phyloP scores from a whole-genome alignment of 257 asterid genomes.

The Fraxinus quadrangulata region DNA sequence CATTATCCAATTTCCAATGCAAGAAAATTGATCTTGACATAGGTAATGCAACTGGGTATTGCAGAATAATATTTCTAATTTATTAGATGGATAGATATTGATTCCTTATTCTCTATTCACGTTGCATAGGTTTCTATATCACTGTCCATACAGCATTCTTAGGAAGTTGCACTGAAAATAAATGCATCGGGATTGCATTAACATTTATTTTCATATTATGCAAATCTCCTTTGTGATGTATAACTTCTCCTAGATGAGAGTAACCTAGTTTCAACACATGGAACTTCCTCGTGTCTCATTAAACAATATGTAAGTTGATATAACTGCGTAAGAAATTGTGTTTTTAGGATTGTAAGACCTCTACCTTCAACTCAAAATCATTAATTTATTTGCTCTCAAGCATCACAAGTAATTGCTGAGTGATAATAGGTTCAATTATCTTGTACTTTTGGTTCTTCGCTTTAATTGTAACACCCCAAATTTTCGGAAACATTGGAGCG shows the following conservation, averaged over 20 bases:
- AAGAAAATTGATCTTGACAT: not conserved
- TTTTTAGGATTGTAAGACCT: not conserved
- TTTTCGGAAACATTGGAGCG: too few relatives aligned
- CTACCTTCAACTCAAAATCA: not conserved
- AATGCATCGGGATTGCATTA: not conserved
- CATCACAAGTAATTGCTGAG: not conserved
- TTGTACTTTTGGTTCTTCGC: constrained; percentile 23
- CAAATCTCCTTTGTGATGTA: not conserved
- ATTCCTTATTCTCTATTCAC: not conserved
- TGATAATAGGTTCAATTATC: constrained; percentile 16
- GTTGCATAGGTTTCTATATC: not conserved
- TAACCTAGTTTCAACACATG: constrained; percentile 8
- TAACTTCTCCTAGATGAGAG: not conserved
- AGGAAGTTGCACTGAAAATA: not conserved
- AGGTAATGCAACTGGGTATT: not conserved
- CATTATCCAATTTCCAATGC: not conserved
- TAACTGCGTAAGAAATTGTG: not conserved
- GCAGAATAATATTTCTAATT: constrained; percentile 2
- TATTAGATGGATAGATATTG: not conserved
- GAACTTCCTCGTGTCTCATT: not conserved
- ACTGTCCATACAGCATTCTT: not conserved
- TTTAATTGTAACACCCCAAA: not conserved
- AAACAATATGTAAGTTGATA: not conserved
- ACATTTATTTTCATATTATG: not conserved
- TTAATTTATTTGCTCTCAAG: not conserved